A percentile compares a stretch with the other conserved stretches of the same genome.
Evolutionary conservation across 208 protist species (phyloP).

Genomic region (Trypanosoma theileri): DNA sequence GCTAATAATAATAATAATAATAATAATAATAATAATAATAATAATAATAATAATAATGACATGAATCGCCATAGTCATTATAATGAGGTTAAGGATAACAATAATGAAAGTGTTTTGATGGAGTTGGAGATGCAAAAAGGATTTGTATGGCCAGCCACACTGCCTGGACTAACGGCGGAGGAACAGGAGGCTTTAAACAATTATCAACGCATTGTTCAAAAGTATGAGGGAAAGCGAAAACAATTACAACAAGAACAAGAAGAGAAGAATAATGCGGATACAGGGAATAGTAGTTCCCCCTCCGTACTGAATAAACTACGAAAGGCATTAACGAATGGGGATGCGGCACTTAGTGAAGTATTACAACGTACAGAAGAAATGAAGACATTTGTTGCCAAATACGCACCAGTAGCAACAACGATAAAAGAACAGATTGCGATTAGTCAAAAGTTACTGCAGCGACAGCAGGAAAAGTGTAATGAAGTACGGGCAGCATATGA

Average conservation of each 20-base stretch:
- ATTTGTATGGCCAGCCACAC: constrained; percentile 22
- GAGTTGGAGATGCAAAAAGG: constrained; percentile 15
- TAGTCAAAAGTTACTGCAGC: constrained; percentile 6
- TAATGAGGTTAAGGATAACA: too few species aligned
- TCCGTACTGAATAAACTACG: constrained; percentile 13
- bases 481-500: constrained; percentile 4
- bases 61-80: neutral
- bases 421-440: constrained; percentile 16
- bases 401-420: constrained; percentile 4
- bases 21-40: neutral
- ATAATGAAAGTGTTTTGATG: neutral
- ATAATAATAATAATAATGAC: neutral
- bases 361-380: constrained; percentile 6
- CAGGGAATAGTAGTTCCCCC: neutral
- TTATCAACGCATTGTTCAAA: constrained; percentile 18
- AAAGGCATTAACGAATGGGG: constrained; percentile 10
- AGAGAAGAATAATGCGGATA: neutral
- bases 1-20: neutral
- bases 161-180: constrained; percentile 21
- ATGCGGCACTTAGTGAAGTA: constrained; percentile 19
- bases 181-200: constrained; percentile 9
- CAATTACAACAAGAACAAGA: constrained; percentile 11
- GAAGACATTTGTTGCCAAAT: constrained; percentile 18
- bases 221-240: constrained; percentile 16
- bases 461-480: neutral